phyloP scores from a whole-genome alignment of 1,284 basidiomycete species.

The Erythrobasidium hasegawianum region DNA sequence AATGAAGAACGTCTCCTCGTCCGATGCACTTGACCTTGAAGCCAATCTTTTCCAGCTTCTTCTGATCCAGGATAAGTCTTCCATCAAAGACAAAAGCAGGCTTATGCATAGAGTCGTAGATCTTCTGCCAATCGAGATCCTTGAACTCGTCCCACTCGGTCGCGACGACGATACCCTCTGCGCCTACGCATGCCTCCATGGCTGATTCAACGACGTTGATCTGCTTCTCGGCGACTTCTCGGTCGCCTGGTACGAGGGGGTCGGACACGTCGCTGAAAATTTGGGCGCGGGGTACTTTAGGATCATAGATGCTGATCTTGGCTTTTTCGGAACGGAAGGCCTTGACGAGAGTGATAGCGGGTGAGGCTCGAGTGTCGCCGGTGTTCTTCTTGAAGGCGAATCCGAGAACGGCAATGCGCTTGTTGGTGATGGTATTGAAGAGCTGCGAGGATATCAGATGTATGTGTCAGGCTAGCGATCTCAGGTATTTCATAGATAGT shows the following conservation, averaged over 20 bases:
- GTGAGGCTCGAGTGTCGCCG: conserved; percentile 93
- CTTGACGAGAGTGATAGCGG: conserved; percentile 89
- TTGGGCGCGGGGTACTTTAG: conserved; percentile 61
- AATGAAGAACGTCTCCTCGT: conserved; percentile 36
- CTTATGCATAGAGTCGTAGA: conserved; percentile 89
- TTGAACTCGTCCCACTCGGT: conserved; percentile 91
- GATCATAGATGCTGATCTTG: conserved; percentile 83
- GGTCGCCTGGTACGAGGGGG: conserved; percentile 55
- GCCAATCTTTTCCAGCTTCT: conserved; percentile 75
- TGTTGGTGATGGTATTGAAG: conserved; percentile 95
- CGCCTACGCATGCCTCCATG: conserved; percentile 78
- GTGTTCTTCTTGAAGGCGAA: conserved; percentile 68
- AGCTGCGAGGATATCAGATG: conserved; percentile 69
- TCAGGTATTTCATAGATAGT: neutral
- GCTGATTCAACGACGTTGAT: conserved; percentile 73
- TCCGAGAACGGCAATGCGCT: conserved; percentile 94
- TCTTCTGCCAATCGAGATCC: conserved; percentile 78
- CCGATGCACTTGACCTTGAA: conserved; percentile 69
- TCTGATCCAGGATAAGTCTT: conserved; percentile 74
- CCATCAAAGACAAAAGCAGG: conserved; percentile 68
- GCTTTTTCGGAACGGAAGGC: conserved; percentile 91
- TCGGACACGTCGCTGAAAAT: conserved; percentile 57
- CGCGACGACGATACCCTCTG: conserved; percentile 82
- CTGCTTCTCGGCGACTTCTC: conserved; percentile 74
- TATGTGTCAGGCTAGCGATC: neutral